Conservation (phyloP, 345 rosid genomes). For the Arabidopsis thaliana region TAIR10.1 NC_003076.8:7807001-7807500, state of each 20-base stretch:
- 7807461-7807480: slow-evolving; percentile 17
- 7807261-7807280: slow-evolving; percentile 12
- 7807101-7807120: slow-evolving; percentile 14
- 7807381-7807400: slow-evolving; percentile 27
- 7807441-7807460: background rate
- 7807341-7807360: slow-evolving; percentile 42
- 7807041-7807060: background rate
- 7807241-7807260: slow-evolving; percentile 5
- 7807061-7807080: background rate
- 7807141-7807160: slow-evolving; percentile 20
- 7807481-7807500: background rate
- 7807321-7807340: slow-evolving; percentile 48
- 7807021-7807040: too few relatives aligned
- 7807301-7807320: background rate
- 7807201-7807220: slow-evolving; percentile 18
- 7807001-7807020: too few relatives aligned
- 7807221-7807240: slow-evolving; percentile 22
- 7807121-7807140: slow-evolving; percentile 21
- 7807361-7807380: slow-evolving; percentile 29
- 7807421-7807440: background rate
- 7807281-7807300: slow-evolving; percentile 2
- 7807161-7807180: slow-evolving; percentile 16
- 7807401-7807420: background rate
- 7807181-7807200: slow-evolving; percentile 27
- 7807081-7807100: slow-evolving; percentile 2